Conservation (phyloP, 2,329 filamentous ascomycete species). For the Talaromyces sp. region DNA sequence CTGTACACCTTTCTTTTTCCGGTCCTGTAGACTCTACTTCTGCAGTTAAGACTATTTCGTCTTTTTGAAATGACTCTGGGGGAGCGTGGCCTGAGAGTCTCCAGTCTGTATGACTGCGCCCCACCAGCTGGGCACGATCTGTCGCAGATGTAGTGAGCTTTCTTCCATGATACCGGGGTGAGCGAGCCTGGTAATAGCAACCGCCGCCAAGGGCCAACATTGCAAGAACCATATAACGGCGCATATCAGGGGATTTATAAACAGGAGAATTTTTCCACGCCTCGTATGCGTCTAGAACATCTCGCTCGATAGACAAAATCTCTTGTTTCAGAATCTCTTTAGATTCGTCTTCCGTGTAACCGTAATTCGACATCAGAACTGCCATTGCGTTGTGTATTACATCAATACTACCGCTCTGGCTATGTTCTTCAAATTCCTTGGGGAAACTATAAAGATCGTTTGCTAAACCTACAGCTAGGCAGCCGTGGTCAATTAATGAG, state of each 20-base stretch:
- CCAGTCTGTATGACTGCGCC: background rate
- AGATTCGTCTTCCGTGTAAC: slow-evolving; percentile 11
- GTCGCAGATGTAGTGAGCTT: background rate
- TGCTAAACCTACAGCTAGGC: background rate
- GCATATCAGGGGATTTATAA: background rate
- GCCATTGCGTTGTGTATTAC: slow-evolving; percentile 10
- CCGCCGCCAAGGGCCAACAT: background rate
- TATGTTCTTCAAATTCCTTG: slow-evolving; percentile 9
- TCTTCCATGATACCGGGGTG: background rate
- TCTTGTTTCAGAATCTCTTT: slow-evolving; percentile 9
- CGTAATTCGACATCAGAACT: slow-evolving; percentile 12
- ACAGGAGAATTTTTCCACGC: slow-evolving; percentile 3
- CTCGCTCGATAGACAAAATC: slow-evolving; percentile 2
- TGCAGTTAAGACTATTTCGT: background rate
- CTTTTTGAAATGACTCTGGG: background rate
- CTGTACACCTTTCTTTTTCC: background rate
- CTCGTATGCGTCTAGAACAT: slow-evolving; percentile 4
- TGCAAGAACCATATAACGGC: background rate
- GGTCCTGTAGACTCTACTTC: background rate
- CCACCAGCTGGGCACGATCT: background rate
- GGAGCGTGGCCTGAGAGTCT: background rate
- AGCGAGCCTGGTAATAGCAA: background rate
- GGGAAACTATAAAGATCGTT: slow-evolving; percentile 12
- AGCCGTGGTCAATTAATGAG: background rate
- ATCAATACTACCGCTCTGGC: background rate